Percentiles rank a stretch among this genome's conserved stretches.
Evolutionary conservation across 129 eudicot species (phyloP).

Genomic region (Flaveria robusta): DNA sequence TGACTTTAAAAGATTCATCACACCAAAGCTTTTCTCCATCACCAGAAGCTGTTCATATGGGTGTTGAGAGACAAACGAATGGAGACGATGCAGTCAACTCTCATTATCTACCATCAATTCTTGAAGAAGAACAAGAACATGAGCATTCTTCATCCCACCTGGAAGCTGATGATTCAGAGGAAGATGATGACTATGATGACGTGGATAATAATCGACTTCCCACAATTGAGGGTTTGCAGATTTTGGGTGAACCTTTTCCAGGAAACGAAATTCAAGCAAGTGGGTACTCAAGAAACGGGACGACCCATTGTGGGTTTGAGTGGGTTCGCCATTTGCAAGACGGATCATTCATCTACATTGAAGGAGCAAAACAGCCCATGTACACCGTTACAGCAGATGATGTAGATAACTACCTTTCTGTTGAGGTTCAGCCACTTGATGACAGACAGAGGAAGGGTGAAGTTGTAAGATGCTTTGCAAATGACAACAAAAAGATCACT

Average conservation of each 20-base stretch:
- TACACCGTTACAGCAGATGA: constrained; percentile 49
- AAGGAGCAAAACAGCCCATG: constrained; percentile 51
- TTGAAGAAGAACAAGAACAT: constrained; percentile 40
- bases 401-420: constrained; percentile 48
- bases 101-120: constrained; percentile 43
- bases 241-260: constrained; percentile 52
- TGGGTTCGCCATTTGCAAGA: constrained; percentile 65
- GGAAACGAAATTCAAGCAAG: constrained; percentile 53
- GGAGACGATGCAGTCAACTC: constrained; percentile 26
- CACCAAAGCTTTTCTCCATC: constrained; percentile 3
- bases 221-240: constrained; percentile 51
- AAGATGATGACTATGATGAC: constrained; percentile 27
- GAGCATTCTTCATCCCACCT: constrained; percentile 28
- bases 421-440: constrained; percentile 61
- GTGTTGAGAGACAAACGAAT: constrained; percentile 13
- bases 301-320: constrained; percentile 56
- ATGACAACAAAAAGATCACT: constrained; percentile 44
- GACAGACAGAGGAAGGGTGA: constrained; percentile 43
- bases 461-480: constrained; percentile 44
- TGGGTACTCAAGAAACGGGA: constrained; percentile 56
- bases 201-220: constrained; percentile 32
- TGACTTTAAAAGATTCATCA: constrained; percentile 14
- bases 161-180: constrained; percentile 35
- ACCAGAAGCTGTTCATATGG: constrained; percentile 19
- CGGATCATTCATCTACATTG: constrained; percentile 52